A percentile compares a stretch with the other conserved stretches of the same genome.
phyloP scores from a whole-genome alignment of 2,329 filamentous ascomycete genomes.

The Orbilia blumenaviensis region DNA sequence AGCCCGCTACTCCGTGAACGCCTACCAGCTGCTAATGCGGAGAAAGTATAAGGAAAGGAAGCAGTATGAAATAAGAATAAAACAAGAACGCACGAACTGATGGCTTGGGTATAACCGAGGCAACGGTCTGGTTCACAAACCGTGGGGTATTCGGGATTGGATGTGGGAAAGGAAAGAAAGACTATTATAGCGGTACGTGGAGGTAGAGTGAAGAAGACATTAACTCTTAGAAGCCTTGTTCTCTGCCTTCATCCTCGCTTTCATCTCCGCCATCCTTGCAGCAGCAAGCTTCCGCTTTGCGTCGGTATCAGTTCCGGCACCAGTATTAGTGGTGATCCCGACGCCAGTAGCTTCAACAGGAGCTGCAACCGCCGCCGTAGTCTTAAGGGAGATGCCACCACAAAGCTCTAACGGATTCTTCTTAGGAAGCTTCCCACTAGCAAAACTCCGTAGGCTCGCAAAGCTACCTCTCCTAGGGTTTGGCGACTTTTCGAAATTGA shows the following conservation, averaged over 20 bases:
- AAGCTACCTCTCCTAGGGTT: slow-evolving; percentile 37
- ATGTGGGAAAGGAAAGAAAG: too few species aligned
- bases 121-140: neutral
- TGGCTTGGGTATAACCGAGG: neutral
- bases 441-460: slow-evolving; percentile 35
- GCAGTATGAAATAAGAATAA: neutral
- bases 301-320: slow-evolving; percentile 33
- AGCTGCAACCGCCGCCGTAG: slow-evolving; percentile 33
- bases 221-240: slow-evolving; percentile 34
- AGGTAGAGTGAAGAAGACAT: neutral
- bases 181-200: neutral
- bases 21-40: neutral
- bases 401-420: slow-evolving; percentile 21
- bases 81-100: neutral
- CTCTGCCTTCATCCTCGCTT: slow-evolving; percentile 49
- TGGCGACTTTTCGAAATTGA: slow-evolving; percentile 48
- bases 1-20: slow-evolving; percentile 26
- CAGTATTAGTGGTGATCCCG: slow-evolving; percentile 30
- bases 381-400: slow-evolving; percentile 28
- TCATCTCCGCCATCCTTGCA: slow-evolving; percentile 50
- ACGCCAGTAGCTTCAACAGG: slow-evolving; percentile 33
- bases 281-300: slow-evolving; percentile 44
- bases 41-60: neutral
- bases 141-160: neutral
- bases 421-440: slow-evolving; percentile 28